Evolutionary conservation across 768 basidiomycete genomes (phyloP).

Genomic region (Boletus tomentosulus): DNA sequence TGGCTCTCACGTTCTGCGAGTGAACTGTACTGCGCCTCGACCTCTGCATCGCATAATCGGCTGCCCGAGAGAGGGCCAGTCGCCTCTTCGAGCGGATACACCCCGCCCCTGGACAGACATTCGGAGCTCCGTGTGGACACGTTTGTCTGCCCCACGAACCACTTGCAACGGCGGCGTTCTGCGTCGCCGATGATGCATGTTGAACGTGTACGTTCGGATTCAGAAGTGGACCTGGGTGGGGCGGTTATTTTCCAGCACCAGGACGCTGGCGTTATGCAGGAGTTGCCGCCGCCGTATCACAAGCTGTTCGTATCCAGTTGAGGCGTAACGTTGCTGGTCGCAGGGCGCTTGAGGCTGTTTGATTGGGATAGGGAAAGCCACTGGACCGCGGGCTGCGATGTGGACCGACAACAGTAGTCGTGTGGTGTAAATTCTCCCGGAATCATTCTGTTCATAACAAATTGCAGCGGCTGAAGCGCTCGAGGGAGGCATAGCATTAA

Average conservation of each 20-base stretch:
- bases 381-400: too few species aligned
- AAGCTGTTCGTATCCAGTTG: too few species aligned
- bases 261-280: too few species aligned
- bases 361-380: background rate
- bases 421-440: background rate
- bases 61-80: background rate
- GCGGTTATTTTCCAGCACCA: too few species aligned
- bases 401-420: too few species aligned
- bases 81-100: background rate
- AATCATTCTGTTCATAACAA: background rate
- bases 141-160: background rate
- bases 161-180: slow-evolving; percentile 21
- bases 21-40: slow-evolving; percentile 10
- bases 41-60: too few species aligned
- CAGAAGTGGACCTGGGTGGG: background rate
- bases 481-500: background rate
- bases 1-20: slow-evolving; percentile 22
- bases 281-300: too few species aligned
- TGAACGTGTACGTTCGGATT: background rate
- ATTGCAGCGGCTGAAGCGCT: background rate
- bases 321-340: too few species aligned
- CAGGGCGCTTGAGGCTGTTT: background rate
- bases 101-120: background rate
- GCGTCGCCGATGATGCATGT: slow-evolving; percentile 9
- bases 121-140: background rate